Percentiles rank a stretch among this genome's conserved stretches.
These are phyloP conservation scores for Chlorella sp. DNA, from an alignment of 139 green algal species.

Conservation along the genomic window DNA sequence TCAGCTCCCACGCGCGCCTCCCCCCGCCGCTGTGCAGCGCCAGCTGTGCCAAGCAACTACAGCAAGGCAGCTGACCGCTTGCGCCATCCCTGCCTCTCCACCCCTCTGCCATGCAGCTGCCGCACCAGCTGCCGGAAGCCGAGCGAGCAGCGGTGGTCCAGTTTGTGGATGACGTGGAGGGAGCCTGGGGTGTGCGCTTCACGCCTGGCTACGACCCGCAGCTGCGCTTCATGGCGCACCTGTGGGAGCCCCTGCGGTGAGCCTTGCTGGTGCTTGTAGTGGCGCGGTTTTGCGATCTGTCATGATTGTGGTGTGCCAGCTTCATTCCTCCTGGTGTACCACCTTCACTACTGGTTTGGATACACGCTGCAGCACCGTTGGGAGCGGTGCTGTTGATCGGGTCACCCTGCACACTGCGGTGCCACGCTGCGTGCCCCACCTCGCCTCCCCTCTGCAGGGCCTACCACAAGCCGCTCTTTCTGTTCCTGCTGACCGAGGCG, in stretches of 20 bases:
- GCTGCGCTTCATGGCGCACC: slow-evolving; percentile 55
- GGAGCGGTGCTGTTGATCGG: too few relatives aligned
- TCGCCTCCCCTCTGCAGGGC: background rate
- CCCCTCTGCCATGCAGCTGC: background rate
- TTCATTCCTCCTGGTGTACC: too few relatives aligned
- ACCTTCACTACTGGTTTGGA: too few relatives aligned
- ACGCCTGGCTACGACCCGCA: slow-evolving; percentile 27
- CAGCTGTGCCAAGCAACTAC: background rate
- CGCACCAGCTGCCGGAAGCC: slow-evolving; percentile 16
- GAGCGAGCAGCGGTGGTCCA: background rate
- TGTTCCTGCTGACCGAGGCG: slow-evolving; percentile 49
- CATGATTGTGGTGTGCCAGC: too few relatives aligned
- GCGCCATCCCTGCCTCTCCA: background rate
- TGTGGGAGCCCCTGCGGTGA: slow-evolving; percentile 45
- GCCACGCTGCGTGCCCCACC: background rate
- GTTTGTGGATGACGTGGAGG: slow-evolving; percentile 48
- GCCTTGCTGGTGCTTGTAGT: too few relatives aligned
- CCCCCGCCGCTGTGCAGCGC: background rate
- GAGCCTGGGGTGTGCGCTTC: slow-evolving; percentile 48
- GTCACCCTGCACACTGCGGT: too few relatives aligned
- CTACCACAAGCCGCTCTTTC: slow-evolving; percentile 53
- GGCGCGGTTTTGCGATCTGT: too few relatives aligned
- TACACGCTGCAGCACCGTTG: too few relatives aligned
- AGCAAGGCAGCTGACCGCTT: background rate
- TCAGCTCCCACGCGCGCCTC: background rate